These are phyloP conservation scores for Aspergillus flavus DNA, from an alignment of 2,329 filamentous ascomycete genomes.

Conservation along the genomic window DNA sequence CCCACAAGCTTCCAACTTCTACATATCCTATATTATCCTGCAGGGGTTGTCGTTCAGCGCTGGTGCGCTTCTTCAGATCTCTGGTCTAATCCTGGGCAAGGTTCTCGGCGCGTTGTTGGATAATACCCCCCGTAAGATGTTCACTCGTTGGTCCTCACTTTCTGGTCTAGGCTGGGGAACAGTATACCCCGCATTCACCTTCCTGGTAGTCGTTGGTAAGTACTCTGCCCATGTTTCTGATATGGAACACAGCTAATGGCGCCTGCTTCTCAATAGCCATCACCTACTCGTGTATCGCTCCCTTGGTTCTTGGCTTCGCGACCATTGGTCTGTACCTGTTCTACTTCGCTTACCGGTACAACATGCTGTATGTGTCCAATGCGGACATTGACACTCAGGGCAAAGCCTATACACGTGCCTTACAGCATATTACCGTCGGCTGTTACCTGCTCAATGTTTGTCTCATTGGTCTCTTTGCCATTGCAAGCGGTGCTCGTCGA, in stretches of 20 bases:
- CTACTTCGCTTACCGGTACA: constrained; percentile 88
- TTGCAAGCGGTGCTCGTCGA: constrained; percentile 65
- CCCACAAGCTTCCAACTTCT: constrained; percentile 88
- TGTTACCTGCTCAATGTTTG: constrained; percentile 82
- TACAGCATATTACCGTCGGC: constrained; percentile 83
- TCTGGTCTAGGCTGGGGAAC: constrained; percentile 81
- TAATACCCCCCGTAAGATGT: constrained; percentile 77
- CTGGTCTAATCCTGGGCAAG: constrained; percentile 72
- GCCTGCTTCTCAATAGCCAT: constrained; percentile 59
- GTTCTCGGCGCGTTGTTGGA: constrained; percentile 75
- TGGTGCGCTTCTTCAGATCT: constrained; percentile 72
- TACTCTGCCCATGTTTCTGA: constrained; percentile 7
- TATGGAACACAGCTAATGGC: not conserved
- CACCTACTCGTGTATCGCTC: constrained; percentile 83
- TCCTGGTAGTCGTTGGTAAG: constrained; percentile 76
- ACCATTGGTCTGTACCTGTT: constrained; percentile 77
- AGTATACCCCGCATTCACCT: constrained; percentile 77
- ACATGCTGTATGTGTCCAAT: constrained; percentile 84
- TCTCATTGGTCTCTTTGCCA: constrained; percentile 80
- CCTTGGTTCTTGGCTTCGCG: constrained; percentile 80
- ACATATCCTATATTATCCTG: constrained; percentile 91
- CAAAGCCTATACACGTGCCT: constrained; percentile 80
- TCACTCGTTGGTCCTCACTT: constrained; percentile 73
- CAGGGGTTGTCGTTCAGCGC: constrained; percentile 83
- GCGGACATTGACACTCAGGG: constrained; percentile 84